Base-by-base conservation (phyloP, 2,329 filamentous ascomycete genomes). In the Simplicillium aogashimaense region DNA sequence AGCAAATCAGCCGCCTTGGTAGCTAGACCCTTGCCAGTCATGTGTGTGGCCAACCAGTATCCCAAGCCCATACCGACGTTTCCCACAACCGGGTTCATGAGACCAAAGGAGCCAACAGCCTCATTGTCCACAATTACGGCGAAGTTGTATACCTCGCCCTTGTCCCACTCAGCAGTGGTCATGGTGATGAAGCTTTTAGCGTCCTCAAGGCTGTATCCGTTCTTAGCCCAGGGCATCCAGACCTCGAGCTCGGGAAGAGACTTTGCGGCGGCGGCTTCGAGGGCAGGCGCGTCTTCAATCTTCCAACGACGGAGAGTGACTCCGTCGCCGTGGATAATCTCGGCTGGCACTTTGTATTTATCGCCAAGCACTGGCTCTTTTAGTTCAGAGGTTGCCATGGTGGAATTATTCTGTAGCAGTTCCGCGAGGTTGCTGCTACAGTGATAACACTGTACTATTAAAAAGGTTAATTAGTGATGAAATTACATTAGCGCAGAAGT, bases 181-280 rank as follows among this genome's bases (percentile, higher is more conserved):
- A 40, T 29, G 11, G 15, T 25, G 15, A 50, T 31, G 13, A 45
- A 46, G 1, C 30, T 15, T 20, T 34, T 29, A 4, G 48, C 47
- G n/a, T 45, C 37, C 9, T 30, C 32, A 5, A 34, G 33, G 11
- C 30, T 31, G 35, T 50, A 49, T 16, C 44, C 41, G 11, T 43
- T 28, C 18, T 41, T 36, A 2, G 48, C 45, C 45, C 47, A 49
- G 28, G 47, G 46, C 43, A 50, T 45, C 47, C 47, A 50, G 6
- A 6, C 29, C 9, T 37, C 28, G 6, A 49, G 48, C 32, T 49
- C 47, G 10, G 37, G 36, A 9, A 46, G 32, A 3, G 47, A 48
- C 2, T 28, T 10, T 16, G 29, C 38, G 9, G 44, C 47, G n/a
- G 45, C 41, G 10, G 43, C 32, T 9, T 43, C 13, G 2, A 48